phyloP scores from a whole-genome alignment of 441 rosid genomes.

The Erodium trifolium region DNA sequence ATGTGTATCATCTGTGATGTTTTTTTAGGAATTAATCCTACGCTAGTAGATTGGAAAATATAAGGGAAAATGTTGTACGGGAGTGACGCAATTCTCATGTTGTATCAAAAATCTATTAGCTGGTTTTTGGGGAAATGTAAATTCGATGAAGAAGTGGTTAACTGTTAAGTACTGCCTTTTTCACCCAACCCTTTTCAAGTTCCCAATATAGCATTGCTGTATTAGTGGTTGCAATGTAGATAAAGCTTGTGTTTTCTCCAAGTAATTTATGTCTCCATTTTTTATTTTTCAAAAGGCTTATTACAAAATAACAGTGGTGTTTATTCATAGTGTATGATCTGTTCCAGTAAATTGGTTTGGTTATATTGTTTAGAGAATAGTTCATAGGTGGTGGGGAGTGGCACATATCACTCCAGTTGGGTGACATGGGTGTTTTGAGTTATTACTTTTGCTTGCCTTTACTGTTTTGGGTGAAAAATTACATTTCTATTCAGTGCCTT shows the following conservation, averaged over 20 bases:
- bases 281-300: not conserved
- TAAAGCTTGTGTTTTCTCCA: not conserved
- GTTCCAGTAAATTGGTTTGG: not conserved
- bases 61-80: not conserved
- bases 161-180: not conserved
- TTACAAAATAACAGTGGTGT: not conserved
- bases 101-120: not conserved
- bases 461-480: too few relatives aligned
- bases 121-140: not conserved
- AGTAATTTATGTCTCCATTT: not conserved
- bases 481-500: too few relatives aligned
- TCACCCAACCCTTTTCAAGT: not conserved
- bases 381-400: not conserved
- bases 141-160: not conserved
- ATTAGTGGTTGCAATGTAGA: not conserved
- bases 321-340: not conserved
- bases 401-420: too few relatives aligned
- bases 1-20: not conserved
- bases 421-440: too few relatives aligned
- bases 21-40: not conserved
- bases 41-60: not conserved
- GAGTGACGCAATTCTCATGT: not conserved
- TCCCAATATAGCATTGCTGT: not conserved
- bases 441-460: too few relatives aligned
- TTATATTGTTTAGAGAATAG: not conserved